Evolutionary conservation across 495 filamentous ascomycete genomes (phyloP).

Genomic region (Annulohypoxylon bovei): DNA sequence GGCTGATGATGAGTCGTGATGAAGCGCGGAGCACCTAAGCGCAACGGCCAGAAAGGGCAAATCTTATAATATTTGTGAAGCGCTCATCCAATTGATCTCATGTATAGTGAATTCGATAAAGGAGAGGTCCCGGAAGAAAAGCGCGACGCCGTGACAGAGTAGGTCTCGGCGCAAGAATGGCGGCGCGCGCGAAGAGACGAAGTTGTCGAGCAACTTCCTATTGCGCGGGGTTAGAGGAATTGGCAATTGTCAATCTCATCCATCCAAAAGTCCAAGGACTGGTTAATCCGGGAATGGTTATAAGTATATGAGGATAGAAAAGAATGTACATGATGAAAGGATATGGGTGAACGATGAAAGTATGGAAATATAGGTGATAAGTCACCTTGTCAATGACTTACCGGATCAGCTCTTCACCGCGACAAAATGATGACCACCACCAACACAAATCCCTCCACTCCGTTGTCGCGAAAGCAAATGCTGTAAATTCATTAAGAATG

Average conservation of each 20-base stretch:
- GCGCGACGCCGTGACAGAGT: conserved; percentile 2
- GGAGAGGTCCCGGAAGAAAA: conserved; percentile 10
- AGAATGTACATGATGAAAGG: conserved; percentile 1
- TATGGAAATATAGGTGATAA: conserved; percentile 3
- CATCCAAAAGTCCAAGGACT: neutral
- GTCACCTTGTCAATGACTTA: conserved; percentile 19
- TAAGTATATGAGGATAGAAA: conserved; percentile 2
- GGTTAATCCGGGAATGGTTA: neutral
- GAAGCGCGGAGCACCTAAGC: conserved; percentile 19
- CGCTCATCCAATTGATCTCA: conserved; percentile 5
- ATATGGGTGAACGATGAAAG: neutral
- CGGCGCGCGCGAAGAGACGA: conserved; percentile 8
- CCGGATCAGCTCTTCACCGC: conserved; percentile 39
- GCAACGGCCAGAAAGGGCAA: conserved; percentile 8
- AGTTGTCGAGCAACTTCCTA: conserved; percentile 27
- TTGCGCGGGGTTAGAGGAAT: conserved; percentile 28
- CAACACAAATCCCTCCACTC: conserved; percentile 41
- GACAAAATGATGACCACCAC: conserved; percentile 33
- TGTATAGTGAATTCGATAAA: neutral
- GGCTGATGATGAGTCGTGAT: neutral
- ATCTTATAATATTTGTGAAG: conserved; percentile 5
- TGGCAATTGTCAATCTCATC: conserved; percentile 4
- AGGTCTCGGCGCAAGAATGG: conserved; percentile 11
- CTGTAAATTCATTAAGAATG: conserved; percentile 37
- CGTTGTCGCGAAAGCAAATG: conserved; percentile 30